Conservation (phyloP, 306 rosid genomes). For the Cucurbita ficifolia region DNA sequence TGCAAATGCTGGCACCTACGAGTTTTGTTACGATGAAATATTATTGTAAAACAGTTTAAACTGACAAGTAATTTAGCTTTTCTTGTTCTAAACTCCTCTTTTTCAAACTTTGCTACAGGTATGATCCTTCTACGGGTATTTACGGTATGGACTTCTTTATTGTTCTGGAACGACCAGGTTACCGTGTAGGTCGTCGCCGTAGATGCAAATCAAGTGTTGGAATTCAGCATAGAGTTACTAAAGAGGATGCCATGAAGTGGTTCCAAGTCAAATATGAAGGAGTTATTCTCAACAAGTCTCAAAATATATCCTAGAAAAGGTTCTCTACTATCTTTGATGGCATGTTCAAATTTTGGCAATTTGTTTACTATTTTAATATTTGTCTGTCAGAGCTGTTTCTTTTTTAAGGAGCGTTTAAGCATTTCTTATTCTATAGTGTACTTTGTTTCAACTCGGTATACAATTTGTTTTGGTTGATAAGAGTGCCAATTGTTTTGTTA, state of each 20-base stretch:
- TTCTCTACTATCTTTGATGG: background rate
- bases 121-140: slow-evolving; percentile 46
- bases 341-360: slow-evolving; percentile 9
- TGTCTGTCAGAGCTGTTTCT: background rate
- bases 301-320: slow-evolving; percentile 4
- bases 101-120: slow-evolving; percentile 12
- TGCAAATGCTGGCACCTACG: background rate
- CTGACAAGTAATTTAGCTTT: background rate
- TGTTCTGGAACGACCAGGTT: slow-evolving; percentile 42
- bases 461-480: background rate
- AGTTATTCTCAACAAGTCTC: slow-evolving; percentile 52
- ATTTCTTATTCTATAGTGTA: background rate
- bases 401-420: background rate
- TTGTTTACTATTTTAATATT: background rate
- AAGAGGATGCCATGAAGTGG: slow-evolving; percentile 56
- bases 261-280: slow-evolving; percentile 58
- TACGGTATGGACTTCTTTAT: slow-evolving; percentile 56
- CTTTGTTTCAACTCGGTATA: background rate
- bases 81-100: background rate
- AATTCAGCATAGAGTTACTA: slow-evolving; percentile 44
- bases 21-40: background rate
- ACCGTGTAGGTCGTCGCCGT: slow-evolving; percentile 42
- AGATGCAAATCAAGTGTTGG: slow-evolving; percentile 44
- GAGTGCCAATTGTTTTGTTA: background rate
- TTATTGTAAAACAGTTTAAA: background rate